Base-by-base conservation (phyloP, 352 stramenopile genomes). In the Phytophthora nicotianae region DNA sequence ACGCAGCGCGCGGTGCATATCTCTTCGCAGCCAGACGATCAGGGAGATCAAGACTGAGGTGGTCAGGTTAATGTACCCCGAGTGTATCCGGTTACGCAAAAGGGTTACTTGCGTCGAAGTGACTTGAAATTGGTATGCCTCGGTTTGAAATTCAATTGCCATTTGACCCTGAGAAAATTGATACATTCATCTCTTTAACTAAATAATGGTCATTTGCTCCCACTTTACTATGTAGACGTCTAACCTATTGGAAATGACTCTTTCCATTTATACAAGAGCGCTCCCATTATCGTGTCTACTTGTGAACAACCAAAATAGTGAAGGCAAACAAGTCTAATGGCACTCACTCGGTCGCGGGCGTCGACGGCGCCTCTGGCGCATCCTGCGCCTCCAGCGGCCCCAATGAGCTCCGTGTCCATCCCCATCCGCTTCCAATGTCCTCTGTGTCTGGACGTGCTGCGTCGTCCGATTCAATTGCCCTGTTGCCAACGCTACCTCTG, bases 401-500 rank as follows among this genome's bases (percentile, higher is more conserved):
- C 50, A 21, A 16, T 47, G 3, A 50, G 23, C 48, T 66, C 68
- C 23, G 43, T 82, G 37, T 65, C 74, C 42, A 69, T 93, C 33
- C 70, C 84, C 21, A 75, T 83, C n/a, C 72, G 68, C 37, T 90
- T 82, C 64, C 82, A 93, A 66, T 93, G 84, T 59, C 84, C 84
- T 60, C 73, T 93, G 27, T 93, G 84, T 65, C 70, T 93, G 10
- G 84, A 93, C 50, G 79, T 93, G 27, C 62, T 93, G 54, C 75
- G 80, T 10, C 64, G 58, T 0, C 84, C 84, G 14, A 81, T 93
- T 45, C 71, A 87, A 50, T 65, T 93, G 43, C 85, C 85, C 4
- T 93, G 85, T 59, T 93, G 85, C 57, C 62, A 72, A 33, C 82
- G 82, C 33, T 81, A 88, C 50, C 73, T 93, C 50, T 93, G 85